Conservation (phyloP, 768 basidiomycete species). For the Tulasnella calospora region DNA sequence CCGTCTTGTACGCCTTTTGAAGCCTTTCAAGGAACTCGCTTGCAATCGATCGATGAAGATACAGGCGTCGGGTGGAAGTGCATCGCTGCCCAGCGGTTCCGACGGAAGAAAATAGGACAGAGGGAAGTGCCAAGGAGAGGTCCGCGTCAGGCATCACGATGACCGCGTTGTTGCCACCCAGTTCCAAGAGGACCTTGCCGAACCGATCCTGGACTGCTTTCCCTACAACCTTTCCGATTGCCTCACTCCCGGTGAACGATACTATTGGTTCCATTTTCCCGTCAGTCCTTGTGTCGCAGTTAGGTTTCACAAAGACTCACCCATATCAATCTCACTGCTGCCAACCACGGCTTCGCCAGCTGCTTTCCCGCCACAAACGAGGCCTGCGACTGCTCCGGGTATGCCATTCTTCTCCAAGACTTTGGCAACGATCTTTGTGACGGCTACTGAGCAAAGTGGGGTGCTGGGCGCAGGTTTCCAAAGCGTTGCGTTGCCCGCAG, state of each 20-base stretch:
- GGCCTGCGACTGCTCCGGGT: constrained; percentile 75
- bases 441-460: constrained; percentile 83
- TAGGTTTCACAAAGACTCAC: constrained; percentile 39
- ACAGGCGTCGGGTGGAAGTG: constrained; percentile 87
- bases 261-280: constrained; percentile 40
- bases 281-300: not conserved
- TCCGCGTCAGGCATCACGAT: constrained; percentile 94
- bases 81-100: constrained; percentile 69
- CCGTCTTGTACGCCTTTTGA: constrained; percentile 61
- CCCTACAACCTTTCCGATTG: constrained; percentile 82
- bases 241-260: constrained; percentile 92
- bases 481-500: constrained; percentile 86
- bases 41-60: constrained; percentile 78
- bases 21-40: constrained; percentile 70
- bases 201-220: constrained; percentile 79
- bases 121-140: constrained; percentile 78
- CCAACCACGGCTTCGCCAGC: constrained; percentile 74
- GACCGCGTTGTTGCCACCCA: constrained; percentile 94
- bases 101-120: constrained; percentile 90
- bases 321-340: constrained; percentile 69
- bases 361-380: constrained; percentile 79
- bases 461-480: constrained; percentile 95
- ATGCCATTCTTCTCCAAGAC: constrained; percentile 80
- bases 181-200: constrained; percentile 83
- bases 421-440: constrained; percentile 73